Base-by-base conservation (phyloP, 139 green algal species). In the Ostreobium quekettii region DNA sequence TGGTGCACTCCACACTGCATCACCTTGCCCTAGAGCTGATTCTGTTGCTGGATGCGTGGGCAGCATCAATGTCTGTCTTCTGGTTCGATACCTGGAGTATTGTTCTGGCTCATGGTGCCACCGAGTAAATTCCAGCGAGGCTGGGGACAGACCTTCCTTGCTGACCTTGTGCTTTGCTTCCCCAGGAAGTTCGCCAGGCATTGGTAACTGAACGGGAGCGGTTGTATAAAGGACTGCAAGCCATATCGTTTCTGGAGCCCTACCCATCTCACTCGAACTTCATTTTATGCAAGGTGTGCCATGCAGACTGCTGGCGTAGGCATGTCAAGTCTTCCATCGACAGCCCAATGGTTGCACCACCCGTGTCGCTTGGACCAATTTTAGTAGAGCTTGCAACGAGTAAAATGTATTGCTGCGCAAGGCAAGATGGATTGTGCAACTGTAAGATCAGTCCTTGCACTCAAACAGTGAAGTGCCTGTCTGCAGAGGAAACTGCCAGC, bases 241-340 rank as follows among this genome's bases (percentile, higher is more conserved):
- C 59, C 2, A 71, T 98, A 3, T 74, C 82, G 24, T 98, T 84
- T 78, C 74, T 99, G 63, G 70, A 94, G 71, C 94, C 93, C 26
- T 96, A 90, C 78, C 89, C 88, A 31, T 95, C 86, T 11, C 66
- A 89, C 26, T 85, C 91, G 58, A 99, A 99, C 85, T 99, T 98
- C 67, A 83, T 99, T 6, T 82, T 99, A 1, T 95, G 88, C 76
- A 93, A 89, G 71, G 89, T 93, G 22, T 32, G 47, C 4, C 47
- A 71, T 31, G 60, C 7, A 64, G 56, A 49, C 11, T 64, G 19
- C 42, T 11, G 11, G 42, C 11, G 19, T 26, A 26, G 15, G 42
- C 42, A 53, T 53, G 42, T 19, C 11, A 26, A 19, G 15, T 26
- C 42, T 53, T 53, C 19, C 15, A 26, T 53, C 42, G 15, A 26